Evolutionary conservation across 1,284 basidiomycete genomes (phyloP), one percentile per base, ranked within the genome.

Genomic region (Tylopilus orsonianus): DNA sequence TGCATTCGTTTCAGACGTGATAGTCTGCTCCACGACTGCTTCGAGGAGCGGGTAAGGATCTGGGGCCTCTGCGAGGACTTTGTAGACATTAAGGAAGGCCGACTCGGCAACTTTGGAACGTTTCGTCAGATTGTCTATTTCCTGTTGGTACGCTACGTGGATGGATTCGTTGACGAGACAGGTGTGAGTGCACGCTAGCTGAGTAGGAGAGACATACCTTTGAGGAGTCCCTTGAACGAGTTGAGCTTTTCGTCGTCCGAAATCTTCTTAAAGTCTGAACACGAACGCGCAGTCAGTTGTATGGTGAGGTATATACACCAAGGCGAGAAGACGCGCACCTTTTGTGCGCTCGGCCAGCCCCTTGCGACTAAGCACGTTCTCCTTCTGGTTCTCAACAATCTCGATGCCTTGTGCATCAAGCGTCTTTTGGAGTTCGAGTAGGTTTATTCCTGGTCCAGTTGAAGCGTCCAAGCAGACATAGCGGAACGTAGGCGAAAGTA

Each of bases 331-430:
- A 24, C 38, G 24, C 30, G 12, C 22, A 90, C 94, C 94, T 75
- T 95, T 89, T 0, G 94, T 97, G 65, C 90, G 86, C 70, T 97
- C 94, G 1, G 94, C 91, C 14, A 97, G 75, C 48, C 85, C 87
- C 70, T 96, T 97, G 35, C 95, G 79, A n/a, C 93, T 93, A 2
- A 97, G 77, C 41, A 97, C 79, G 58, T 89, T 92, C 74, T 97
- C 94, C 73, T 96, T 97, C 75, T 97, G 93, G 70, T 94, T 93
- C 74, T 97, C 93, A n/a, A 97, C 94, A 8, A 97, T 76, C 70
- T 97, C 93, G 36, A 97, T 77, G 1, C 94, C 93, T 55, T 95
- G 94, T 14, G 79, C 75, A 69, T 97, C 93, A 43, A 97, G 78
- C 6, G 83, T 87, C 75, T 92, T 94, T 70, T 97, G 93, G n/a